Evolutionary conservation across 2,329 filamentous ascomycete genomes (phyloP).

Genomic region (Clathrospora elynae): DNA sequence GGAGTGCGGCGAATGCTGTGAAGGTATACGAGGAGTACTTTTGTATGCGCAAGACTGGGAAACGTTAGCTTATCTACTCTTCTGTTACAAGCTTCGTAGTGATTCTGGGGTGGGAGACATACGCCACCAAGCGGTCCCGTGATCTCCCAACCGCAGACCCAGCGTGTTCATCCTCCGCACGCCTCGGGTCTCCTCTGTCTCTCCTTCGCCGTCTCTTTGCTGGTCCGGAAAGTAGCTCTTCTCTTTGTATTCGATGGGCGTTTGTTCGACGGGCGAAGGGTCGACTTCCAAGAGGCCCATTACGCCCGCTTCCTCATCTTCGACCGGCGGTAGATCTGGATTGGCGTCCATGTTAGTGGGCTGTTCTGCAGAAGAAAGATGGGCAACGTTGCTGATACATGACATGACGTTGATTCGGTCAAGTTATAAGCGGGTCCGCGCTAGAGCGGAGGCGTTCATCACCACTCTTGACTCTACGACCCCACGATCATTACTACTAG

Average conservation of each 20-base stretch:
- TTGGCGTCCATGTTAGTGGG: constrained; percentile 22
- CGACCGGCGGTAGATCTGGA: constrained; percentile 25
- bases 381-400: constrained; percentile 28
- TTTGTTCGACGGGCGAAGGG: constrained; percentile 75
- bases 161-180: constrained; percentile 41
- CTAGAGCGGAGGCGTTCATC: constrained; percentile 23
- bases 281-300: constrained; percentile 77
- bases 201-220: constrained; percentile 9
- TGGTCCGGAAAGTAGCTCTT: constrained; percentile 53
- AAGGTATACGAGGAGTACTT: constrained; percentile 79
- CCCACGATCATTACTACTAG: not conserved
- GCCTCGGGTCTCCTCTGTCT: constrained; percentile 14
- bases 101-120: constrained; percentile 39
- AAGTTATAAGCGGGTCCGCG: constrained; percentile 15
- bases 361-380: constrained; percentile 9
- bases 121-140: constrained; percentile 78
- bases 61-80: not conserved
- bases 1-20: constrained; percentile 51
- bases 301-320: constrained; percentile 56
- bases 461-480: constrained; percentile 1
- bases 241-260: constrained; percentile 55
- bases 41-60: constrained; percentile 73
- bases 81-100: not conserved
- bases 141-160: constrained; percentile 65
- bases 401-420: constrained; percentile 43